Evolutionary conservation across 192 early-diverging fungal species (phyloP), one percentile per base, ranked within the genome.

Genomic region (Coemansia umbellata): DNA sequence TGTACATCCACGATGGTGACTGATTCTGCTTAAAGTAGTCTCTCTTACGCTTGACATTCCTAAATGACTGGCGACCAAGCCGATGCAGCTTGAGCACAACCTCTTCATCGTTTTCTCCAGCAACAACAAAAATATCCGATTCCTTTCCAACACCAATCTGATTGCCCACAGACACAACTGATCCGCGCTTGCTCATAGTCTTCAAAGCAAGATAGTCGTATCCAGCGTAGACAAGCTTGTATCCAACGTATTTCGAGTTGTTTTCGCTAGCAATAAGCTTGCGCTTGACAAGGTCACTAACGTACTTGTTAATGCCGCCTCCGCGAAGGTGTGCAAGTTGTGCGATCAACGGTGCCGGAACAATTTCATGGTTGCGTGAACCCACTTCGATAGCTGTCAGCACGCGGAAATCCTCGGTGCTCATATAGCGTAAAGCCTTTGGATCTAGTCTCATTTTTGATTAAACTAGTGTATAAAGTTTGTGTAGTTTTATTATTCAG

Each of bases 131-230:
- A 70, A 99, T 94, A 66, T 99, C 96, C n/a, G 95, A 96, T 73
- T 99, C 97, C 70, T 99, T 99, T 37, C 97, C 97, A 6, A 99
- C 94, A 67, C 97, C 97, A 63, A 99, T 98, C 78, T 97, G 94
- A 78, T 98, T 96, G 15, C 97, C 97, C 4, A 99, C 94, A 21
- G 94, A 97, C 52, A 84, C 84, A 13, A 99, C 85, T 1, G 84
- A 78, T 8, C 90, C 91, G 36, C 94, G 83, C 63, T 90, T 89
- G 49, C 82, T 85, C 61, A 99, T 80, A 5, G 97, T 92, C 66
- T 90, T 92, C 28, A 99, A 80, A 0, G 97, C 95, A 37, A 99
- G 80, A 66, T 97, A 97, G 69, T 99, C 97, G 80, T 95, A 99
- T n/a, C 97, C 97, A 43, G 94, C 92, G 64, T 99, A 99, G 22